phyloP scores from a whole-genome alignment of 1,139 yeast species.

The Oligophagozyma castellii region DNA sequence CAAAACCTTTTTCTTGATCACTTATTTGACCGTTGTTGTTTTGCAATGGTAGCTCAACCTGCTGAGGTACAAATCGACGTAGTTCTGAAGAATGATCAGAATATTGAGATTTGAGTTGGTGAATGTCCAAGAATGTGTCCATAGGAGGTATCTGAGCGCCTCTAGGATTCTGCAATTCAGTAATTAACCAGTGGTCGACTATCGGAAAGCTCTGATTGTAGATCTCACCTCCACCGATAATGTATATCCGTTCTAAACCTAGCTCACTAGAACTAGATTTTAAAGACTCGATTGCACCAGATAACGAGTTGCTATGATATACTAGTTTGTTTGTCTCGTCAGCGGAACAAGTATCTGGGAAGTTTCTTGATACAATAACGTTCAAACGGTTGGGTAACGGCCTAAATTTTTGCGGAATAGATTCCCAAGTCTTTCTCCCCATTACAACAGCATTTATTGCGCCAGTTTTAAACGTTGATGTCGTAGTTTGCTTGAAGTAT shows the following conservation, averaged over 20 bases:
- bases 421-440: conserved; percentile 97
- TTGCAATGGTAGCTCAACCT: conserved; percentile 9
- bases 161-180: too few relatives aligned
- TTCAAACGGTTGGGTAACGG: conserved; percentile 72
- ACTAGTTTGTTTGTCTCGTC: conserved; percentile 6
- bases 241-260: conserved; percentile 43
- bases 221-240: conserved; percentile 90
- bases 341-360: conserved; percentile 15
- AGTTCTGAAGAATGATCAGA: conserved; percentile 7
- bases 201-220: conserved; percentile 43
- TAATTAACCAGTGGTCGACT: conserved; percentile 52
- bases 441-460: conserved; percentile 68
- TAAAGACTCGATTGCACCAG: conserved; percentile 1
- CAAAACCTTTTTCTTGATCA: neutral
- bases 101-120: conserved; percentile 12
- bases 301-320: conserved; percentile 2
- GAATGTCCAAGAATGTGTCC: conserved; percentile 42
- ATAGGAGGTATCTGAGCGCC: too few relatives aligned
- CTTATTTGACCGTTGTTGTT: neutral
- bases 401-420: conserved; percentile 71
- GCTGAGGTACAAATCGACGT: conserved; percentile 12
- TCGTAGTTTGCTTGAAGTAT: conserved; percentile 67
- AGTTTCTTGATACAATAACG: conserved; percentile 52
- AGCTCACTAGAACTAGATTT: neutral
- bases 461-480: conserved; percentile 24